phyloP scores from a whole-genome alignment of 169 alveolate species.

The Eimeria praecox region DNA sequence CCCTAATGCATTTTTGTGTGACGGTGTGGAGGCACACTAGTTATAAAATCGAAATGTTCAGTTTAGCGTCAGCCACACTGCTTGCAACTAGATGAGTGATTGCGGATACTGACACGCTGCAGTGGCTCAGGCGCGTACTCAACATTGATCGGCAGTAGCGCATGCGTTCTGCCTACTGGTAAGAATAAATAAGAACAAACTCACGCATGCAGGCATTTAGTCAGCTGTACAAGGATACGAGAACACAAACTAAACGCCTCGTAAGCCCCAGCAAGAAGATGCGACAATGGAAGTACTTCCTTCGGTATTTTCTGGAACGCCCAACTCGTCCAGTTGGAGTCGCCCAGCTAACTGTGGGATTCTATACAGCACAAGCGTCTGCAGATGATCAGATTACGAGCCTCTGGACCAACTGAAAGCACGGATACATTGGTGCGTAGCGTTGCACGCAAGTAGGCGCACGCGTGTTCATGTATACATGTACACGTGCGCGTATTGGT shows the following conservation, averaged over 20 bases:
- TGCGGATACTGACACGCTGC: neutral
- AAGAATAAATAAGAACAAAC: neutral
- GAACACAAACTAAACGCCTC: neutral
- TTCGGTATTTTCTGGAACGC: neutral
- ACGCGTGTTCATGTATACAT: neutral
- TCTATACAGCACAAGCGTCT: neutral
- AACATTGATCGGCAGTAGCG: neutral
- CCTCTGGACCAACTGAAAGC: neutral
- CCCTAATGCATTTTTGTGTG: neutral
- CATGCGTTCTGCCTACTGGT: neutral
- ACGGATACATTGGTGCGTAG: neutral
- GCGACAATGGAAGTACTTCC: neutral
- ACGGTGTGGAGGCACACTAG: neutral
- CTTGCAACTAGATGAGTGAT: neutral
- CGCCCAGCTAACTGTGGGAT: neutral
- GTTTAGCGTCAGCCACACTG: neutral
- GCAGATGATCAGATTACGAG: neutral
- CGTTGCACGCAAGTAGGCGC: neutral
- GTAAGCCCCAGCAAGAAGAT: neutral
- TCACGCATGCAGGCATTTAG: neutral
- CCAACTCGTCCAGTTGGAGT: neutral
- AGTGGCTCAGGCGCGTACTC: neutral
- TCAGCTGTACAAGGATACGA: neutral
- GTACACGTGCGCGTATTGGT: neutral
- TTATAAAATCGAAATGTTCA: neutral